A percentile compares a stretch with the other conserved stretches of the same genome.
phyloP scores from a whole-genome alignment of 768 basidiomycete species.

The Tulasnella sp. region DNA sequence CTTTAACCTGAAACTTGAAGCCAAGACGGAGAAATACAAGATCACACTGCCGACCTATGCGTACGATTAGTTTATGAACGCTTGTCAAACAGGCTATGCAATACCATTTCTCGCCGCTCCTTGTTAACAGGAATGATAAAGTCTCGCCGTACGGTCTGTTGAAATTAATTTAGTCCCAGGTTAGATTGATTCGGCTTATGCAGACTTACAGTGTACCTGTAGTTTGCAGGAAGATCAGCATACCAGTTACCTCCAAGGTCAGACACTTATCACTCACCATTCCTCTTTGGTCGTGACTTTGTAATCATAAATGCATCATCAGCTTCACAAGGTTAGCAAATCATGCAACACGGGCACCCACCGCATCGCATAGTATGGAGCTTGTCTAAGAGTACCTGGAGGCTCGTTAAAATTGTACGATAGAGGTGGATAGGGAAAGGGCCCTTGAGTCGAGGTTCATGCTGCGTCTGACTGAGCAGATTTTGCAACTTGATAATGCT shows the following conservation, averaged over 20 bases:
- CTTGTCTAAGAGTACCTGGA: conserved; percentile 82
- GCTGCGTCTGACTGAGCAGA: conserved; percentile 80
- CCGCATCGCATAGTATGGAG: conserved; percentile 89
- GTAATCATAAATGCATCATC: neutral
- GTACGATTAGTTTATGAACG: neutral
- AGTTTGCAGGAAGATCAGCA: conserved; percentile 14
- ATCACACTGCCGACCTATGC: conserved; percentile 81
- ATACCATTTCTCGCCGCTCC: conserved; percentile 77
- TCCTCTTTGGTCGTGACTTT: conserved; percentile 88
- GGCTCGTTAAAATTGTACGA: conserved; percentile 70
- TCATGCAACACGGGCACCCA: neutral
- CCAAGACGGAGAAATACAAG: conserved; percentile 76
- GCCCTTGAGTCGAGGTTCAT: conserved; percentile 93
- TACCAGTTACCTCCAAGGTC: conserved; percentile 8
- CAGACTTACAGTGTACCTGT: conserved; percentile 65
- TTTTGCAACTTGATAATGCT: conserved; percentile 81
- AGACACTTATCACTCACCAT: conserved; percentile 52
- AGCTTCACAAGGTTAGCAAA: neutral
- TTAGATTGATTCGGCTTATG: neutral
- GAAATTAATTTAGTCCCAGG: neutral
- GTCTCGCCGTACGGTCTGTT: conserved; percentile 71
- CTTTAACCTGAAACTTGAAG: conserved; percentile 76
- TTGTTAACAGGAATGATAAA: conserved; percentile 88
- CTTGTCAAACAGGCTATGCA: neutral
- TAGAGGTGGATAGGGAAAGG: conserved; percentile 88